phyloP scores from a whole-genome alignment of 176 grass and related monocot species.

The Tuctoria greenei region DNA sequence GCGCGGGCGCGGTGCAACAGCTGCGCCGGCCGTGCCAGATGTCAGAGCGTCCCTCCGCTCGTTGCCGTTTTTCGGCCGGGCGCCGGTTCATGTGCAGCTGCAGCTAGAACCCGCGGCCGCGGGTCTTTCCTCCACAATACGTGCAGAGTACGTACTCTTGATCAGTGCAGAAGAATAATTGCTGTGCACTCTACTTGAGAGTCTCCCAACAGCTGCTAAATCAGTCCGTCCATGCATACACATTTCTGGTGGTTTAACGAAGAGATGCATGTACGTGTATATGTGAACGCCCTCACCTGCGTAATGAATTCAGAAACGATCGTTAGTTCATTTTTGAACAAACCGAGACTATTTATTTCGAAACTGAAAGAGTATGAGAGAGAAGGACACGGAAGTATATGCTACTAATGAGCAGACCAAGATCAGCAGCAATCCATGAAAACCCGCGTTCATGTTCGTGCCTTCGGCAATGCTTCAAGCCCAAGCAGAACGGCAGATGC shows the following conservation, averaged over 20 bases:
- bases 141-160: no score
- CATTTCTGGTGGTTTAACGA: not conserved
- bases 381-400: not conserved
- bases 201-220: not conserved
- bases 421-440: not conserved
- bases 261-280: no score
- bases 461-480: slow-evolving; percentile 26
- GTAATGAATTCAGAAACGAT: no score
- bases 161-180: not conserved
- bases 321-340: no score
- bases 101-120: no score
- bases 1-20: not conserved
- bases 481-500: slow-evolving; percentile 33
- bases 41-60: not conserved
- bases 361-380: not conserved
- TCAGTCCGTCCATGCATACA: not conserved
- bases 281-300: no score
- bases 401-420: not conserved
- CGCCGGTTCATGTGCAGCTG: not conserved
- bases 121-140: not conserved
- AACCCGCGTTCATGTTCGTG: not conserved
- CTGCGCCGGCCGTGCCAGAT: not conserved
- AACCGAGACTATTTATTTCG: no score
- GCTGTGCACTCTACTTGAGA: not conserved
- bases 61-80: not conserved